Conservation (phyloP, 2,329 filamentous ascomycete species). For the Xylariaceae sp. region DNA sequence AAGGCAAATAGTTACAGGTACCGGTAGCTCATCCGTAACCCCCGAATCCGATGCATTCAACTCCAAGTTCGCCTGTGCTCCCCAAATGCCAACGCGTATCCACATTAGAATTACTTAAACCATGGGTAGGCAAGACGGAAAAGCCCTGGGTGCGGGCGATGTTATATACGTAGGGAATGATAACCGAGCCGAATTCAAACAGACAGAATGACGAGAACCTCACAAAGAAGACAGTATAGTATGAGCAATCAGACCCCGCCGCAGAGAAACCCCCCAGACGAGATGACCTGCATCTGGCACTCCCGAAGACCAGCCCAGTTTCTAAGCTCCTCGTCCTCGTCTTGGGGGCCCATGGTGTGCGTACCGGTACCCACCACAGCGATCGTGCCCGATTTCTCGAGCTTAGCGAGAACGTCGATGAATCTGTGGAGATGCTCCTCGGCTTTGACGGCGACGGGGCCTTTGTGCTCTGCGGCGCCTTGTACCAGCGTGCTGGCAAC, state of each 20-base stretch:
- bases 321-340: slow-evolving; percentile 71
- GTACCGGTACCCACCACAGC: slow-evolving; percentile 30
- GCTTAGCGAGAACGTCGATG: slow-evolving; percentile 67
- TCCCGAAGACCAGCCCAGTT: slow-evolving; percentile 77
- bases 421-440: slow-evolving; percentile 70
- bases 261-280: slow-evolving; percentile 53
- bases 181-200: too few relatives aligned
- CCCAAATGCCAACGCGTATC: too few relatives aligned
- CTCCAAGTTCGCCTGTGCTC: too few relatives aligned
- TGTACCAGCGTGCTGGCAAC: slow-evolving; percentile 77
- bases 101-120: too few relatives aligned
- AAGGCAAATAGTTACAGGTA: too few relatives aligned
- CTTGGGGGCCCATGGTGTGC: slow-evolving; percentile 46
- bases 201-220: too few relatives aligned
- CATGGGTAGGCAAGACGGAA: too few relatives aligned
- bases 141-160: too few relatives aligned
- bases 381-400: slow-evolving; percentile 60
- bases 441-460: slow-evolving; percentile 50
- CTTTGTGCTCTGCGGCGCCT: slow-evolving; percentile 48
- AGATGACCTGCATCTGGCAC: slow-evolving; percentile 69
- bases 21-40: too few relatives aligned
- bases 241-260: slow-evolving; percentile 17
- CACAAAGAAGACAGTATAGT: too few relatives aligned
- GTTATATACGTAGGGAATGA: too few relatives aligned
- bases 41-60: too few relatives aligned